Evolutionary conservation across 2,329 filamentous ascomycete genomes (phyloP).

Genomic region (Cyclaneusma minus): DNA sequence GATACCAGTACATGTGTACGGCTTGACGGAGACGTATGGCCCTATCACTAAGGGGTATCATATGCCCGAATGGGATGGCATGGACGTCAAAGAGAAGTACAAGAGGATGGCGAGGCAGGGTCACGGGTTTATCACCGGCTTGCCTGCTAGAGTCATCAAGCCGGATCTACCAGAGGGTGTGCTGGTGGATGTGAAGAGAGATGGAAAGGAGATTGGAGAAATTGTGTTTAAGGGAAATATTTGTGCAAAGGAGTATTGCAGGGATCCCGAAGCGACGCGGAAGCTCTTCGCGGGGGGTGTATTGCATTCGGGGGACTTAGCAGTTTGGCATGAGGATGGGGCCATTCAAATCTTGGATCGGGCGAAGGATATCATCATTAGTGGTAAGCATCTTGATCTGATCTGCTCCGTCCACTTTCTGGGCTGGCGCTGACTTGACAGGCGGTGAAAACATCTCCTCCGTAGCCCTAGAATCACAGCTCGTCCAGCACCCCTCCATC

Average conservation of each 20-base stretch:
- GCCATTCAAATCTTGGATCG: slow-evolving; percentile 84
- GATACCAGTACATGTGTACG: slow-evolving; percentile 85
- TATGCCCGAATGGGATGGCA: slow-evolving; percentile 67
- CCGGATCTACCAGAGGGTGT: slow-evolving; percentile 52
- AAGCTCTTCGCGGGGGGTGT: slow-evolving; percentile 81
- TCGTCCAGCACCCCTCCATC: slow-evolving; percentile 75
- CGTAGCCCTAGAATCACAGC: slow-evolving; percentile 78
- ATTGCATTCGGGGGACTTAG: slow-evolving; percentile 79
- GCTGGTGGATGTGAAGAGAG: slow-evolving; percentile 49
- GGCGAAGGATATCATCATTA: slow-evolving; percentile 97
- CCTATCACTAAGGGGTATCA: slow-evolving; percentile 91
- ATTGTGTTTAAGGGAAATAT: slow-evolving; percentile 86
- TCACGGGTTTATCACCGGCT: slow-evolving; percentile 72
- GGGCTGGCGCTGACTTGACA: slow-evolving; percentile 18
- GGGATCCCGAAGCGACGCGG: slow-evolving; percentile 69
- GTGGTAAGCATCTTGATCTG: slow-evolving; percentile 37
- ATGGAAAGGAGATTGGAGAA: slow-evolving; percentile 67
- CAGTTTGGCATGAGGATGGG: slow-evolving; percentile 85
- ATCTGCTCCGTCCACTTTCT: slow-evolving; percentile 1
- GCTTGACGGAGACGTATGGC: slow-evolving; percentile 78
- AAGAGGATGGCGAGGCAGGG: slow-evolving; percentile 86
- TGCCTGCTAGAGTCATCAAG: slow-evolving; percentile 73
- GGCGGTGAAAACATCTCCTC: slow-evolving; percentile 96
- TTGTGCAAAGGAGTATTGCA: slow-evolving; percentile 82
- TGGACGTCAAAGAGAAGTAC: slow-evolving; percentile 65